Evolutionary conservation across 1,284 basidiomycete species (phyloP).

Genomic region (Agroathelia rolfsii): DNA sequence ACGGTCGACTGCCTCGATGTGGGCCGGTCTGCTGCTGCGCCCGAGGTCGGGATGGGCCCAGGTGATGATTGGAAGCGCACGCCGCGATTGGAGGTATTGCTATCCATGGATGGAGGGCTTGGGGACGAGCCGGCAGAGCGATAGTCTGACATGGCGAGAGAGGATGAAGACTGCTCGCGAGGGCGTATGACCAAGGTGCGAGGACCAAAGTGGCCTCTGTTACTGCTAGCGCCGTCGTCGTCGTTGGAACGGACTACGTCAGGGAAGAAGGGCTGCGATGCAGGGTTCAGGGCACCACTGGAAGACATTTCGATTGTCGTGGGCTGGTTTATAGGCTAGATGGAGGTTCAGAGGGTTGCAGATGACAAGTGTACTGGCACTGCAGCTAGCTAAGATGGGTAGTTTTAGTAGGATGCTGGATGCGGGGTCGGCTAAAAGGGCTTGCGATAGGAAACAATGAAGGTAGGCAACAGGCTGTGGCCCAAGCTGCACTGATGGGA

Average conservation of each 20-base stretch:
- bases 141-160: slow-evolving; percentile 50
- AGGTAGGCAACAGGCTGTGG: too few relatives aligned
- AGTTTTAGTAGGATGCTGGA: slow-evolving; percentile 11
- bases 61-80: slow-evolving; percentile 21
- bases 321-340: too few relatives aligned
- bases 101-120: slow-evolving; percentile 40
- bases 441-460: too few relatives aligned
- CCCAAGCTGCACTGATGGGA: too few relatives aligned
- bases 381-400: slow-evolving; percentile 19
- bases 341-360: too few relatives aligned
- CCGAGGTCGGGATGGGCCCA: slow-evolving; percentile 26
- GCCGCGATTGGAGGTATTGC: slow-evolving; percentile 16
- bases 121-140: slow-evolving; percentile 63
- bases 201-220: slow-evolving; percentile 38
- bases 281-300: slow-evolving; percentile 66
- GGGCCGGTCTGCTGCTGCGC: too few relatives aligned
- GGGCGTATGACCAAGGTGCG: slow-evolving; percentile 44
- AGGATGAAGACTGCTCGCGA: slow-evolving; percentile 41
- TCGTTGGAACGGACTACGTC: slow-evolving; percentile 47
- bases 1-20: slow-evolving; percentile 38
- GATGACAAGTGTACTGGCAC: slow-evolving; percentile 24
- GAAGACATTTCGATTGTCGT: slow-evolving; percentile 55
- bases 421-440: slow-evolving; percentile 2
- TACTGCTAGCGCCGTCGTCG: slow-evolving; percentile 35
- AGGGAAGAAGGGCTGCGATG: slow-evolving; percentile 76